phyloP scores from a whole-genome alignment of 2,329 filamentous ascomycete genomes.

The Trichoderma arundinaceum region DNA sequence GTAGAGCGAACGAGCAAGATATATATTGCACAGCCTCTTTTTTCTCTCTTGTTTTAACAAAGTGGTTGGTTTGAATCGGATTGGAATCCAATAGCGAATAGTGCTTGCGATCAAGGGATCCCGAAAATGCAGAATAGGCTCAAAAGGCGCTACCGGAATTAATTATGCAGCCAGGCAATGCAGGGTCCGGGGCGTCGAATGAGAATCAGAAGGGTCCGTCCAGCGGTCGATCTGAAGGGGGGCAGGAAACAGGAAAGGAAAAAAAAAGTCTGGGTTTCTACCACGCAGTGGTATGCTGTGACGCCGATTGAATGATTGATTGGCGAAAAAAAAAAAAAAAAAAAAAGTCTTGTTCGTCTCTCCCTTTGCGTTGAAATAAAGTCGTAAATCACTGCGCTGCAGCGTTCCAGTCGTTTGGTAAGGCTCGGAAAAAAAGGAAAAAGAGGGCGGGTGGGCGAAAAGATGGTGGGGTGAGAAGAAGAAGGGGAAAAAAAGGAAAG shows the following conservation, averaged over 20 bases:
- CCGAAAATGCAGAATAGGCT: conserved; percentile 10
- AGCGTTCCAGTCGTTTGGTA: conserved; percentile 20
- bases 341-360: background rate
- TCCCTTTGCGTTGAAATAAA: conserved; percentile 4
- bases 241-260: too few relatives aligned
- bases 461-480: conserved; percentile 5
- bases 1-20: conserved; percentile 4
- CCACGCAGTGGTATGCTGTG: conserved; percentile 29
- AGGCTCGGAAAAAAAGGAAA: background rate
- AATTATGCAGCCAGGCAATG: conserved; percentile 13
- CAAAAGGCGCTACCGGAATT: conserved; percentile 7
- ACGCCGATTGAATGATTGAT: conserved; percentile 14
- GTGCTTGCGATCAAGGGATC: conserved; percentile 5
- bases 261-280: background rate
- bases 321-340: background rate
- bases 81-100: conserved; percentile 30
- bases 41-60: background rate
- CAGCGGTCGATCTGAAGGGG: conserved; percentile 30
- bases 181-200: conserved; percentile 15
- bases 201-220: conserved; percentile 24
- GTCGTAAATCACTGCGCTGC: conserved; percentile 21
- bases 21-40: conserved; percentile 14
- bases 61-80: background rate
- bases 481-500: background rate
- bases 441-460: background rate